These are phyloP conservation scores for Eucalyptus erythrocorys DNA, from an alignment of 345 rosid species.

Conservation along the genomic window DNA sequence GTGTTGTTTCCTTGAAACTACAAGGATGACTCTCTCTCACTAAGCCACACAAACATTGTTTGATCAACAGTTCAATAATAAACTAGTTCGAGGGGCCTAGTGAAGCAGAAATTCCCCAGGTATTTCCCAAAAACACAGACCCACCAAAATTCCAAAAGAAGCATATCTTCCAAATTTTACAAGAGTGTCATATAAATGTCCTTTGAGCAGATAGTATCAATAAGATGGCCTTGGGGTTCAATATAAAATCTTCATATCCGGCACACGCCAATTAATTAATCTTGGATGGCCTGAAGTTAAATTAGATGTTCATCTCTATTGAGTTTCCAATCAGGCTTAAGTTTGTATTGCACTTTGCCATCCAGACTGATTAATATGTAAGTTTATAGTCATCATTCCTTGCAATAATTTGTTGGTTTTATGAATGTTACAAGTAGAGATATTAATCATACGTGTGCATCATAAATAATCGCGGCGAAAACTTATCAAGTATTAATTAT, in stretches of 20 bases:
- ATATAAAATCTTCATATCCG: not conserved
- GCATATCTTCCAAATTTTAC: not conserved
- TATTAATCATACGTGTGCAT: not conserved
- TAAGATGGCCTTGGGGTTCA: not conserved
- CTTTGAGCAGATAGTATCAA: not conserved
- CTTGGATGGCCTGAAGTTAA: not conserved
- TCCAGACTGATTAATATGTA: not conserved
- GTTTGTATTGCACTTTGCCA: not conserved
- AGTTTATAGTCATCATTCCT: not conserved
- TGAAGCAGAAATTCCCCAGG: not conserved
- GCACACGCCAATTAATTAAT: not conserved
- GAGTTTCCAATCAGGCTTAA: not conserved
- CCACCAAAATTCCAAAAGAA: not conserved
- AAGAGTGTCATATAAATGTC: not conserved
- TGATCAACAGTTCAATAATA: not conserved
- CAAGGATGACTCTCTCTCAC: not conserved
- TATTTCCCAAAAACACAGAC: not conserved
- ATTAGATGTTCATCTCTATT: not conserved
- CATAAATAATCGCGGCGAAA: not conserved
- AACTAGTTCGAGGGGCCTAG: not conserved
- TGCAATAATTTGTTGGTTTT: not conserved
- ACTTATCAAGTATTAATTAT: not conserved
- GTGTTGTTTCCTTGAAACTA: not conserved
- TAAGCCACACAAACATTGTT: not conserved
- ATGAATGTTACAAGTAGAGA: not conserved